phyloP scores from a whole-genome alignment of 2,329 filamentous ascomycete genomes.

The Xylariaceae sp. region DNA sequence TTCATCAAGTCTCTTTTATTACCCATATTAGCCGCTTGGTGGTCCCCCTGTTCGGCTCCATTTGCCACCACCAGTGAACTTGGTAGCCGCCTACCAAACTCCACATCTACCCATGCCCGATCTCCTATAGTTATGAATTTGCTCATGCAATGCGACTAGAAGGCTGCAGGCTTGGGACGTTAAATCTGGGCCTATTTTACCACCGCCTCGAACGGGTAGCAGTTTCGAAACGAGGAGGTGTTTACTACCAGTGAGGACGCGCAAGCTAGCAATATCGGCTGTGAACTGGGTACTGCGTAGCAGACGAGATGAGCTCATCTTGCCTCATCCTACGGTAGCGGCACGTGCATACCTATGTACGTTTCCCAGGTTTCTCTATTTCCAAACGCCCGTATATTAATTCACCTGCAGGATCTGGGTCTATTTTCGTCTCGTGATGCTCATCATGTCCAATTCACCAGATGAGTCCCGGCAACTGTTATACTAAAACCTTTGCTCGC shows the following conservation, averaged over 20 bases:
- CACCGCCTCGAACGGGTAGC: neutral
- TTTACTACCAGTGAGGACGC: constrained; percentile 10
- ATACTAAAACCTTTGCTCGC: too few species aligned
- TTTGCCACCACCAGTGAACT: constrained; percentile 11
- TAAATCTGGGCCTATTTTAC: constrained; percentile 2
- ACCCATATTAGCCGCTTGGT: constrained; percentile 28
- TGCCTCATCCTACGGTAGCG: constrained; percentile 7
- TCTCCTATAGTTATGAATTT: constrained; percentile 10
- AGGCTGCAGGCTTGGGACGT: neutral
- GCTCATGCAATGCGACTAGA: constrained; percentile 23
- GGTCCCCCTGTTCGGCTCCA: constrained; percentile 11
- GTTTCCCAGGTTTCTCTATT: constrained; percentile 15
- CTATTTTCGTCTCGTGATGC: constrained; percentile 15
- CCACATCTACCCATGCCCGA: constrained; percentile 11
- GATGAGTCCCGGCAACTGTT: constrained; percentile 12
- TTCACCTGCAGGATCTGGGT: constrained; percentile 9
- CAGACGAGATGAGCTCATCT: constrained; percentile 15
- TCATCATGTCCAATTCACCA: neutral
- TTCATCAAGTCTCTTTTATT: constrained; percentile 19
- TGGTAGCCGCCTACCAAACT: constrained; percentile 11
- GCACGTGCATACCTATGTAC: constrained; percentile 1
- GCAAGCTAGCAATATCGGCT: neutral
- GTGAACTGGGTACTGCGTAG: constrained; percentile 5
- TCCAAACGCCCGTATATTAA: constrained; percentile 21
- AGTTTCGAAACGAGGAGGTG: constrained; percentile 6